phyloP scores from a whole-genome alignment of 441 rosid genomes.

The Lepidium campestre region DNA sequence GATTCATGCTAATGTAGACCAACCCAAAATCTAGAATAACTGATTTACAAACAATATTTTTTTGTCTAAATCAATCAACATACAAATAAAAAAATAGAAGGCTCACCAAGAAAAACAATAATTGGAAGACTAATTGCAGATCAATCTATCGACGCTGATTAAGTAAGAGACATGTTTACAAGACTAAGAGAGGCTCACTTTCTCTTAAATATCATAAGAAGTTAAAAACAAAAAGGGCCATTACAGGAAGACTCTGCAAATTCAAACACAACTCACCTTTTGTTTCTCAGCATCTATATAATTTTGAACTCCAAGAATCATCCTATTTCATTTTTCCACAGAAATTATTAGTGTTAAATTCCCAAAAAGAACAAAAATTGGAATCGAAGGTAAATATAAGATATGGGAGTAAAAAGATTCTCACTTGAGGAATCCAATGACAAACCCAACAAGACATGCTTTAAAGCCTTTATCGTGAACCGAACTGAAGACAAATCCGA shows the following conservation, averaged over 20 bases:
- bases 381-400: neutral
- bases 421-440: constrained; percentile 67
- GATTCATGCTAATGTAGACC: too few relatives aligned
- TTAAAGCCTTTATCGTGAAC: constrained; percentile 63
- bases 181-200: too few relatives aligned
- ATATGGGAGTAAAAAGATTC: neutral
- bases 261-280: constrained; percentile 51
- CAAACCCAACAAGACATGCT: constrained; percentile 41
- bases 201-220: neutral
- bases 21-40: too few relatives aligned
- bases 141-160: too few relatives aligned
- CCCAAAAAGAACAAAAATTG: neutral
- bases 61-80: too few relatives aligned
- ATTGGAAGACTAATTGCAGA: too few relatives aligned
- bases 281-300: constrained; percentile 88
- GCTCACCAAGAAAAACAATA: too few relatives aligned
- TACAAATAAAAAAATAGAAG: too few relatives aligned
- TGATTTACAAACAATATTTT: too few relatives aligned
- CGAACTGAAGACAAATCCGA: constrained; percentile 41
- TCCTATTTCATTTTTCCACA: constrained; percentile 35
- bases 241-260: neutral
- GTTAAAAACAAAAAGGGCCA: neutral
- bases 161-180: too few relatives aligned
- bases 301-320: constrained; percentile 75
- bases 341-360: neutral